Base-by-base conservation (phyloP, 495 filamentous ascomycete species). In the Penicillium subrubescens region DNA sequence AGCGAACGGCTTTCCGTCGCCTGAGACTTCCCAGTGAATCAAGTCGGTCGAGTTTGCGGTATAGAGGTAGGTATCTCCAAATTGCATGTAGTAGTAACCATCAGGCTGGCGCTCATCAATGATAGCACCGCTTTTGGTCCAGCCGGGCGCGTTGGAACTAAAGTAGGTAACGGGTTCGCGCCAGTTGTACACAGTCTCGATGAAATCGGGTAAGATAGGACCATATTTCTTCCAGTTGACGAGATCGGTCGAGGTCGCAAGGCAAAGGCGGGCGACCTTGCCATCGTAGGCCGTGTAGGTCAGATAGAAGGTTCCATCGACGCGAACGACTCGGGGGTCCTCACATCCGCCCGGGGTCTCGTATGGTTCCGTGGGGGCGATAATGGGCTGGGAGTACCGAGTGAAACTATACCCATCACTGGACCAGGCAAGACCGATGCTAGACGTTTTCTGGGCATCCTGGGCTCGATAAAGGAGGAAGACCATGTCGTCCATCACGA, bases 21-120 rank as follows among this genome's bases (percentile, higher is more conserved):
- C 44, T 0, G 44, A 48, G 44, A 48, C 44, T 17, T 48, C 44
- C 44, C 44, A 48, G 44, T 48, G 19, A 10, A 67, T 50, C 29
- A 67, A 25, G 55, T 67, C 71, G 3, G 70, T 52, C 14, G 67
- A 70, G 51, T 62, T 74, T 0, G 70, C 70, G 23, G 37, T 37
- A 50, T 70, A 67, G 29, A 72, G 60, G 51, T 57, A 67, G 23
- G 53, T 62, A 46, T 73, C 71, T 19, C 70, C 71, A 25, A 59
- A 73, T 21, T 67, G 62, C 70, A 73, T 73, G 46, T 70, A 62
- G 52, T 72, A 73, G 25, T 54, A 34, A 8, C 71, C 71, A 50
- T 74, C 61, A 19, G 67, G 46, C 35, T 65, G 64, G 29, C 31
- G 65, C 50, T 72, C 70, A n/a, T 67, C 29, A 11, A 74, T 23